Base-by-base conservation (phyloP, 768 basidiomycete species). In the Lactarius akahatsu region DNA sequence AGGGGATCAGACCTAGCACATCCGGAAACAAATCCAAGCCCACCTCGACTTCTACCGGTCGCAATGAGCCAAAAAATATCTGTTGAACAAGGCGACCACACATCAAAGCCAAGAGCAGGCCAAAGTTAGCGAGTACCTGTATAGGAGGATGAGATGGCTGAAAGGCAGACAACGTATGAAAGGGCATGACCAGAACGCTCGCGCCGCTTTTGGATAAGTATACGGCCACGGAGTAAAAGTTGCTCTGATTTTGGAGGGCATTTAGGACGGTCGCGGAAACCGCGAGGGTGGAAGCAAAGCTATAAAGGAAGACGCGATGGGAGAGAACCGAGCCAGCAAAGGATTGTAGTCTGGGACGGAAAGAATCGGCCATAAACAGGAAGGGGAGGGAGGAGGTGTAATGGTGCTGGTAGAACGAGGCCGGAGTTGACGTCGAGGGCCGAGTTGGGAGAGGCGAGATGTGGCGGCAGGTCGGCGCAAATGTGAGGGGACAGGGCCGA, bases 171-270 rank as follows among this genome's bases (percentile, higher is more conserved):
- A 34, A 20, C 6, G 45, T 3, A 54, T 28, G 9, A 62, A 5
- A 61, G 15, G 36, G 23, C 71, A 88, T 68, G 68, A 98, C 97
- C 79, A 99, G 80, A 62, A 96, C 86, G 71, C 92, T 94, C n/a
- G 93, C 87, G 73, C 88, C 94, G 74, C 93, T 96, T 78, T 90
- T 91, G 5, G 93, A 91, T n/a, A 99, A 84, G 73, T 89, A 91
- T 3, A 99, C 93, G 36, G 92, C 86, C 3, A 96, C 90, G 18
- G 95, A 90, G 75, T 96, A 99, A 79, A 98, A 98, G 79, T 95
- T 97, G 72, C 87, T 88, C 72, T 96, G 84, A 61, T 83, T 88
- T 72, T 87, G 84, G 73, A 94, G 83, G 13, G 94, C 94, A 76
- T 90, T 92, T 58, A 83, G 77, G 67, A 98, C 82, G 32, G 91